Conservation (phyloP, 176 grass and related monocot genomes). For the Cymbopogon citratus region DNA sequence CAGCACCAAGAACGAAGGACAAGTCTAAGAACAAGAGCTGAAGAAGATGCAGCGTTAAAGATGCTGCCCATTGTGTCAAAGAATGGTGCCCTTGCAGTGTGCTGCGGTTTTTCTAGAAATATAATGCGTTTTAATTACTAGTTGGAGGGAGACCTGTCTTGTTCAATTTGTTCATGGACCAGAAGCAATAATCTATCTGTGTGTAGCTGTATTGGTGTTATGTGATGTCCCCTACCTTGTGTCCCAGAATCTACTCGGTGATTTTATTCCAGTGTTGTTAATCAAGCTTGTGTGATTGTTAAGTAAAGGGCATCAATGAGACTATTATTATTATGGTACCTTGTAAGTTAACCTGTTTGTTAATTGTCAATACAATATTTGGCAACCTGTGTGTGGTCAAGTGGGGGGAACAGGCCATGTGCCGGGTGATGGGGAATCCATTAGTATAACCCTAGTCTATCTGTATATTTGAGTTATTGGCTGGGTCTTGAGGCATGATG, state of each 20-base stretch:
- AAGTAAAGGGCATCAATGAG: conserved; percentile 52
- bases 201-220: conserved; percentile 70
- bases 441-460: conserved; percentile 55
- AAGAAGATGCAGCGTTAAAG: conserved; percentile 52
- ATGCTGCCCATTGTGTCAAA: conserved; percentile 38
- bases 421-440: conserved; percentile 67
- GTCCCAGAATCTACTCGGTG: conserved; percentile 60
- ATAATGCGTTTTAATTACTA: conserved; percentile 56
- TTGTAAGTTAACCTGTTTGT: conserved; percentile 55
- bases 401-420: conserved; percentile 76
- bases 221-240: conserved; percentile 60
- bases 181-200: conserved; percentile 73
- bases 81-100: conserved; percentile 53
- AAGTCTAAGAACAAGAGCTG: conserved; percentile 84
- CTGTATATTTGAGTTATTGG: conserved; percentile 63
- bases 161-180: conserved; percentile 60
- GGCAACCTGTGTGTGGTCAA: conserved; percentile 53
- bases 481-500: conserved; percentile 38
- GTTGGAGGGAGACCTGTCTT: conserved; percentile 50
- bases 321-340: conserved; percentile 71
- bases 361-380: conserved; percentile 54
- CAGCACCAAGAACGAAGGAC: conserved; percentile 91
- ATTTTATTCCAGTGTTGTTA: conserved; percentile 81
- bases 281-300: conserved; percentile 54
- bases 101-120: conserved; percentile 62